phyloP scores from a whole-genome alignment of 2,329 filamentous ascomycete genomes.

The Clonostachys sp. region DNA sequence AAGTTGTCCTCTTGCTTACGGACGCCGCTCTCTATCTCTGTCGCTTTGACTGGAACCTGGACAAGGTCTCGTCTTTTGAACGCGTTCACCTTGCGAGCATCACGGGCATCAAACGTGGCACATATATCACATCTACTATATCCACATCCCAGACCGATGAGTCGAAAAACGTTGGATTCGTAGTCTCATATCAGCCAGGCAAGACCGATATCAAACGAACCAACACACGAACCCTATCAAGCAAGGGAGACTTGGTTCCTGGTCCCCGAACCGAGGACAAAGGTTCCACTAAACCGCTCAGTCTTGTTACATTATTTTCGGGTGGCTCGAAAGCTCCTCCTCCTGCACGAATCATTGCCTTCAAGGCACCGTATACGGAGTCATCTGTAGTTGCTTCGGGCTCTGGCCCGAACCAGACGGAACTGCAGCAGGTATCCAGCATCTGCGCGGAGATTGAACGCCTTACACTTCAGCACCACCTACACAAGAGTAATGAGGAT shows the following conservation, averaged over 20 bases:
- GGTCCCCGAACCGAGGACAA: constrained; percentile 9
- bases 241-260: constrained; percentile 25
- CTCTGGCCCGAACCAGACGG: constrained; percentile 38
- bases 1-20: constrained; percentile 83
- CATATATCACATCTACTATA: constrained; percentile 87
- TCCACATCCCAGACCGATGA: constrained; percentile 74
- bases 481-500: constrained; percentile 32
- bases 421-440: constrained; percentile 51
- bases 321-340: constrained; percentile 19
- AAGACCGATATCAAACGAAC: constrained; percentile 69
- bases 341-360: constrained; percentile 36
- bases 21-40: constrained; percentile 83
- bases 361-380: constrained; percentile 50
- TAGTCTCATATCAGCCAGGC: constrained; percentile 71
- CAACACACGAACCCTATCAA: constrained; percentile 79
- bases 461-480: constrained; percentile 48
- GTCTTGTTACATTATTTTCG: constrained; percentile 36
- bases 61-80: constrained; percentile 92
- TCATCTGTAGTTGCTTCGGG: constrained; percentile 52
- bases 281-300: constrained; percentile 18
- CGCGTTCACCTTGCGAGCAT: constrained; percentile 74
- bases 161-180: constrained; percentile 75
- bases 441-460: constrained; percentile 77
- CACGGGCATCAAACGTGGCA: constrained; percentile 68
- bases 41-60: constrained; percentile 89